Evolutionary conservation across 2,329 filamentous ascomycete species (phyloP), one percentile per base, ranked within the genome.

Genomic region (Exophiala mesophila): DNA sequence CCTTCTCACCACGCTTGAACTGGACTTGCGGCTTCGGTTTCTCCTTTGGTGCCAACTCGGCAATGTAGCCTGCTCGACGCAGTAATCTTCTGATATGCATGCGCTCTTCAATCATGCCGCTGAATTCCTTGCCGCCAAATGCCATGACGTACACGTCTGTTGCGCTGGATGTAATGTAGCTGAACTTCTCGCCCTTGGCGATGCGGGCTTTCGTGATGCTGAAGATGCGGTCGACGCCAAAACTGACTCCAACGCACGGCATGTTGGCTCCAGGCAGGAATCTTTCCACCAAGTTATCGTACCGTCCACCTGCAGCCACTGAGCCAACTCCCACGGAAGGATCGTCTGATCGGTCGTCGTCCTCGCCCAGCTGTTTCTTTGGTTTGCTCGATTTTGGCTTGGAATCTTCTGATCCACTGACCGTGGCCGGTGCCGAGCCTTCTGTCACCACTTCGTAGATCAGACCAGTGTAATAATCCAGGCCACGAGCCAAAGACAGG

Each of bases 121-220:
- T 83, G 64, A 89, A 90, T 15, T 82, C 85, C 66, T 89, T 90
- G 39, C 86, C 85, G 40, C 88, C 89, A 59, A 96, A 88, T 0
- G 88, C 88, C 88, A 97, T 97, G 58, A 97, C 84, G 65, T 81
- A 96, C 33, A 89, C 88, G 59, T 97, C 89, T 2, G 89, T 83
- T 15, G 73, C 65, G 37, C 44, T 46, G 9, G 44, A 48, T 7
- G 44, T 44, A 26, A 56, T 43, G 40, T 56, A 55, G n/a, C 67
- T 64, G 41, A 69, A 75, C 57, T 76, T 73, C 44, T 78, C 77
- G 44, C 70, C 64, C 24, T 75, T 77, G 49, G 78, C 79, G 62
- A 87, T 74, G 36, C 82, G 76, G 9, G 86, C 82, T 64, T 94
- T 89, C 52, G 83, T 87, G 59, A 96, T 89, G 56, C 85, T 88